phyloP scores from a whole-genome alignment of 225 moss, liverwort and hornwort genomes.

The Climacium dendroides region DNA sequence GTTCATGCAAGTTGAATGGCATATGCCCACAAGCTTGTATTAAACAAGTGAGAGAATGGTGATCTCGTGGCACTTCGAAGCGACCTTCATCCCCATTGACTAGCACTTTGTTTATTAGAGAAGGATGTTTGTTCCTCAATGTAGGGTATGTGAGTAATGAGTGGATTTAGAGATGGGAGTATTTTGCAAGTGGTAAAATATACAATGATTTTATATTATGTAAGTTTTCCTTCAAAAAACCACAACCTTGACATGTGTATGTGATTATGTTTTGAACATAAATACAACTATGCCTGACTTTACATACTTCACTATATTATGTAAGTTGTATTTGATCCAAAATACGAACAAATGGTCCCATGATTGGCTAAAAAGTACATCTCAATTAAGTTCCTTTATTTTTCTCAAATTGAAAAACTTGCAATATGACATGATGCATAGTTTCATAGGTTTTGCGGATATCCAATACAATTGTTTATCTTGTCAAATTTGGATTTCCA shows the following conservation, averaged over 20 bases:
- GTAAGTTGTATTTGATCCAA: background rate
- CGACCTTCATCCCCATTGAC: background rate
- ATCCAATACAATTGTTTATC: background rate
- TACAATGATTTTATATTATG: background rate
- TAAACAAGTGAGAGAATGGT: accelerated
- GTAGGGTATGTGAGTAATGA: background rate
- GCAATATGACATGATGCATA: accelerated
- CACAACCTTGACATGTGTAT: background rate
- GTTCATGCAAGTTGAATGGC: background rate
- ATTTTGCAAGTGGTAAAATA: background rate
- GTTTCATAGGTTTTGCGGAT: accelerated
- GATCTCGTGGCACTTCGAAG: background rate
- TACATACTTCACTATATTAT: too few relatives aligned
- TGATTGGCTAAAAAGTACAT: background rate
- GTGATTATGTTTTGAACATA: background rate
- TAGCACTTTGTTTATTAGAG: background rate
- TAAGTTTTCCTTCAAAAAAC: background rate
- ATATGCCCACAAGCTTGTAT: background rate
- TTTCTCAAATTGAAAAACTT: background rate
- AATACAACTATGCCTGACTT: too few relatives aligned
- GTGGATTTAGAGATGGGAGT: background rate
- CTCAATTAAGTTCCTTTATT: background rate
- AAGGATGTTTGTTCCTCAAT: background rate
- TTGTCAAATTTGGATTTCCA: background rate
- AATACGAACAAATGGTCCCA: background rate